phyloP scores from a whole-genome alignment of 768 basidiomycete genomes.

The Mycena pura region DNA sequence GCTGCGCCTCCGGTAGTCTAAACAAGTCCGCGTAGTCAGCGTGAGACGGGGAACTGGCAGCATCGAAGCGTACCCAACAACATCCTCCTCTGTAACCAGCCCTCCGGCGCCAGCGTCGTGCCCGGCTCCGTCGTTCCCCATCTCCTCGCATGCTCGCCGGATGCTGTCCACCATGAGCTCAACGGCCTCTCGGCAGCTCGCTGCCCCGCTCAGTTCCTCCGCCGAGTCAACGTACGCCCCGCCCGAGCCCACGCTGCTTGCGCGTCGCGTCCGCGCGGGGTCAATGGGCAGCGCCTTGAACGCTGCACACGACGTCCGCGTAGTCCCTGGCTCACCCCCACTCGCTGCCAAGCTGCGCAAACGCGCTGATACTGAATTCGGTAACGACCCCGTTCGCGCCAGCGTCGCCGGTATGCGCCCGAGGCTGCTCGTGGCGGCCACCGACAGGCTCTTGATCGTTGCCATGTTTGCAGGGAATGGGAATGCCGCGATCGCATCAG shows the following conservation, averaged over 20 bases:
- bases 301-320: constrained; percentile 57
- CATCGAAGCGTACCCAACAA: constrained; percentile 70
- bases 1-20: constrained; percentile 83
- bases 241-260: constrained; percentile 51
- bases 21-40: constrained; percentile 19
- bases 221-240: constrained; percentile 58
- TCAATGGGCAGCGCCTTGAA: constrained; percentile 85
- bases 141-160: constrained; percentile 67
- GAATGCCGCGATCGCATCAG: constrained; percentile 37
- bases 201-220: constrained; percentile 66
- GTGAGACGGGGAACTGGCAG: neutral
- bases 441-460: constrained; percentile 26
- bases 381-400: constrained; percentile 11
- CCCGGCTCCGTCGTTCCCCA: constrained; percentile 48
- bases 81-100: constrained; percentile 71
- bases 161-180: constrained; percentile 79
- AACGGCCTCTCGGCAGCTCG: constrained; percentile 78
- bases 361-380: constrained; percentile 41
- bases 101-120: constrained; percentile 29
- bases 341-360: constrained; percentile 40
- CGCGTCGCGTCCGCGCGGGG: constrained; percentile 56
- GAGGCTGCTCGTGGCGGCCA: constrained; percentile 23
- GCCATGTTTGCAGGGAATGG: constrained; percentile 11
- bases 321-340: constrained; percentile 41
- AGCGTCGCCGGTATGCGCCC: constrained; percentile 22